Evolutionary conservation across 129 eudicot species (phyloP).

Genomic region (Saussurea involucrata): DNA sequence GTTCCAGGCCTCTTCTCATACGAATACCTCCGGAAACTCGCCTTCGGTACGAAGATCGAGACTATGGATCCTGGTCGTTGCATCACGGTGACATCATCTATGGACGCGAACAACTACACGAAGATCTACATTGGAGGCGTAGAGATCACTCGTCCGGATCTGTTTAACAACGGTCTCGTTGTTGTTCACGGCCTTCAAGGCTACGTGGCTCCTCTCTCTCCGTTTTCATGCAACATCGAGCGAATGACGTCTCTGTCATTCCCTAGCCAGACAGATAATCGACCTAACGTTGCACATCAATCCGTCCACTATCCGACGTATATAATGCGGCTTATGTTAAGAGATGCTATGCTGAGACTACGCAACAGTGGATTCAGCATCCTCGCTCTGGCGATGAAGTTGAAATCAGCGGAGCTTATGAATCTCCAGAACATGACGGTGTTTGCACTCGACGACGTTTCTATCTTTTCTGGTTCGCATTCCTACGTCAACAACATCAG

Average conservation of each 20-base stretch:
- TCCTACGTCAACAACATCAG: slow-evolving; percentile 51
- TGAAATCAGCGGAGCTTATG: slow-evolving; percentile 54
- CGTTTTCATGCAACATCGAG: slow-evolving; percentile 66
- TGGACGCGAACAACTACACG: slow-evolving; percentile 30
- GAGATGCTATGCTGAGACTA: slow-evolving; percentile 65
- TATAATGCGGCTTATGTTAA: slow-evolving; percentile 59
- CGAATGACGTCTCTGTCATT: slow-evolving; percentile 59
- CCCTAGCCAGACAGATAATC: slow-evolving; percentile 36
- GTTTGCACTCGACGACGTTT: slow-evolving; percentile 62
- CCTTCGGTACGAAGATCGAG: slow-evolving; percentile 81
- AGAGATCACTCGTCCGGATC: slow-evolving; percentile 64
- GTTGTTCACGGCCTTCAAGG: slow-evolving; percentile 73
- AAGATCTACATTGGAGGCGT: slow-evolving; percentile 69
- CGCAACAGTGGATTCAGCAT: slow-evolving; percentile 62
- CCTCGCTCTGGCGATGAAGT: slow-evolving; percentile 54
- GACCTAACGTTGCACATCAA: slow-evolving; percentile 8
- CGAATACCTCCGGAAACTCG: slow-evolving; percentile 53
- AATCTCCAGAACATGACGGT: slow-evolving; percentile 53
- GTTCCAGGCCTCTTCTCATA: slow-evolving; percentile 69
- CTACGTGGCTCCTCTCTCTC: slow-evolving; percentile 71
- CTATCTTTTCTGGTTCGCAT: slow-evolving; percentile 60
- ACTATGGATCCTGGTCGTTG: slow-evolving; percentile 74
- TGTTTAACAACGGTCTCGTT: slow-evolving; percentile 61
- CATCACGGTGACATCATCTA: slow-evolving; percentile 64
- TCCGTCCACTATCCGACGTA: slow-evolving; percentile 25